phyloP scores from a whole-genome alignment of 805 yeast genomes.

The Wickerhamiella qilinensis region DNA sequence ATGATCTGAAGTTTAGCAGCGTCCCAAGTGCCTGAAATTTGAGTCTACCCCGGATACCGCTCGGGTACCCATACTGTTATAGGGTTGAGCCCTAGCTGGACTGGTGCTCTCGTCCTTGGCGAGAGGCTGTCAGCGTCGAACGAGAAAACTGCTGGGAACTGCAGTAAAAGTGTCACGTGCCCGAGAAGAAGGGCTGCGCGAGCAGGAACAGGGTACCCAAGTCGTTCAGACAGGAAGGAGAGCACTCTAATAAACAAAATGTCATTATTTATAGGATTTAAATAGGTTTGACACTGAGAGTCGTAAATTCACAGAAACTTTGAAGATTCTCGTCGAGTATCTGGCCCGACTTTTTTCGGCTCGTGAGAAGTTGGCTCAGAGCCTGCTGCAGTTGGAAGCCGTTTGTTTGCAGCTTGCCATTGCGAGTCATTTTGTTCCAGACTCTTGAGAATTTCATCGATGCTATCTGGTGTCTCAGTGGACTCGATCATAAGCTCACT shows the following conservation, averaged over 20 bases:
- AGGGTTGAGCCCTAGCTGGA: conserved; percentile 5
- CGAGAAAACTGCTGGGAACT: no score
- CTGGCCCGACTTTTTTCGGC: no score
- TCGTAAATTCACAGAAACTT: neutral
- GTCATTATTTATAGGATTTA: neutral
- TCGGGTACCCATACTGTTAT: conserved; percentile 5
- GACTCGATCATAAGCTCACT: conserved; percentile 24
- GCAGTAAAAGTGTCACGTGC: no score
- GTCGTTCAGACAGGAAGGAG: neutral
- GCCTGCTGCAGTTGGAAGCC: no score
- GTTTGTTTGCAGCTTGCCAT: conserved; percentile 11
- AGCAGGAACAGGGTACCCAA: neutral
- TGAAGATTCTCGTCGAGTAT: no score
- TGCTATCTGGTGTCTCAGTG: conserved; percentile 6
- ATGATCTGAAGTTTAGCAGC: neutral
- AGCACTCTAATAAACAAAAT: neutral
- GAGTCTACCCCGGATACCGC: conserved; percentile 9
- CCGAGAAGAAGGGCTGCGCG: neutral
- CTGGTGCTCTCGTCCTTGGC: neutral
- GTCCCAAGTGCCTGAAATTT: neutral
- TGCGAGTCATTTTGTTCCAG: conserved; percentile 18
- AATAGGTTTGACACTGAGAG: neutral
- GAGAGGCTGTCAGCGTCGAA: no score
- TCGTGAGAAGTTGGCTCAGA: no score
- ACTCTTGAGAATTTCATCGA: conserved; percentile 16